Percentiles rank a stretch among this genome's conserved stretches.
Evolutionary conservation across 1,284 basidiomycete genomes (phyloP).

Genomic region (Anthracocystis panici-leucophaei): DNA sequence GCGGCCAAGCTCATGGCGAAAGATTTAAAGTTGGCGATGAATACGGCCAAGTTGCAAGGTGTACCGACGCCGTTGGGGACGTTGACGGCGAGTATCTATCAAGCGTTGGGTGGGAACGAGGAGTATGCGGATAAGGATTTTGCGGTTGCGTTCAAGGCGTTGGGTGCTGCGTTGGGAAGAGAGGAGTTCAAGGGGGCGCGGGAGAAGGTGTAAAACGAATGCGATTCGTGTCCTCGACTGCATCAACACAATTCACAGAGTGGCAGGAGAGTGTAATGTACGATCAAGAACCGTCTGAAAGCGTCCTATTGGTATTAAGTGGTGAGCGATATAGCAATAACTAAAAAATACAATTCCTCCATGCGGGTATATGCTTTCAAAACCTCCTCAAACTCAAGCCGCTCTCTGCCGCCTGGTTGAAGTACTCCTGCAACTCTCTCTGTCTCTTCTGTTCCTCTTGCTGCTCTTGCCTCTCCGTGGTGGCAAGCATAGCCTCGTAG

Average conservation of each 20-base stretch:
- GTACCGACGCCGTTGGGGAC: slow-evolving; percentile 58
- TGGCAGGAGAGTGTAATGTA: background rate
- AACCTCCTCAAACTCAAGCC: slow-evolving; percentile 38
- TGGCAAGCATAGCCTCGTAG: slow-evolving; percentile 35
- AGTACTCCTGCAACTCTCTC: slow-evolving; percentile 28
- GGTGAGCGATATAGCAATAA: slow-evolving; percentile 5
- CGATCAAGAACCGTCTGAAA: too few species aligned
- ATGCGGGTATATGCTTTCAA: slow-evolving; percentile 18
- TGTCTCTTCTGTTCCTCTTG: slow-evolving; percentile 36
- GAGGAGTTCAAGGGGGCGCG: slow-evolving; percentile 45
- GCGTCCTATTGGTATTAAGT: slow-evolving; percentile 12
- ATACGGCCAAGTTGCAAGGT: slow-evolving; percentile 55
- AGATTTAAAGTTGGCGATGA: slow-evolving; percentile 61
- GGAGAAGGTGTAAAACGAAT: slow-evolving; percentile 22
- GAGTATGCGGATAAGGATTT: slow-evolving; percentile 60
- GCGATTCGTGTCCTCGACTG: too few species aligned
- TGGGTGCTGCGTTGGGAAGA: slow-evolving; percentile 50
- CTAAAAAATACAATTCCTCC: slow-evolving; percentile 19
- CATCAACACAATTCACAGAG: background rate
- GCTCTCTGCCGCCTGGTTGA: slow-evolving; percentile 30
- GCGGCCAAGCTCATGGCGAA: slow-evolving; percentile 54
- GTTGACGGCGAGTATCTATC: slow-evolving; percentile 55
- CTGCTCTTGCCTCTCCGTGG: slow-evolving; percentile 23
- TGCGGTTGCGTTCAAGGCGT: slow-evolving; percentile 59
- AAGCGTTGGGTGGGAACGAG: slow-evolving; percentile 53